Evolutionary conservation across 1,284 basidiomycete species (phyloP), one percentile per base, ranked within the genome.

Genomic region (Ustilago xerochloae): DNA sequence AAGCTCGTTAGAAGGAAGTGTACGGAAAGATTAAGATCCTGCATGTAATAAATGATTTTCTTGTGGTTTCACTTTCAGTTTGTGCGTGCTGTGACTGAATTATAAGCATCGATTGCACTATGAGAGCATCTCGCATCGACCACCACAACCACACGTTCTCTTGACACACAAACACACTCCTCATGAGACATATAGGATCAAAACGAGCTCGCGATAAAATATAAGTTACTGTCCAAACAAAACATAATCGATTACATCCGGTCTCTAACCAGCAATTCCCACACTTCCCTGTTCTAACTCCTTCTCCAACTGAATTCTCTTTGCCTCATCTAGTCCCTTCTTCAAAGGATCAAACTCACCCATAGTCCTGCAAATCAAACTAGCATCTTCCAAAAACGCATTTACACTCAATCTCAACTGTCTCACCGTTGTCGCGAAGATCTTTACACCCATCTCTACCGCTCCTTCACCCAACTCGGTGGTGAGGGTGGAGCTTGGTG

Each of bases 381-480:
- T 67, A 0, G 76, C 55, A 52, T 81, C 78, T 16, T 79, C 78
- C 33, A 81, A 48, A 36, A 79, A 78, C 3, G 79, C 69, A 29
- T 81, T 81, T 29, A 78, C 69, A 38, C 76, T 66, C 6, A 81
- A 59, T 6, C 79, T 51, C 33, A 81, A 45, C 47, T 81, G 79
- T 13, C 79, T 51, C 28, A 81, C 72, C 1, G 79, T 81, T 15
- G 79, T 78, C 0, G 79, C 79, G 28, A 63, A 70, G 60, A 73
- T 73, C 63, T 77, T 71, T 61, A 77, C 61, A 35, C 52, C 63
- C 48, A 73, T 28, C 28, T 69, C 63, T 26, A 74, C 65, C 32
- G 18, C 1, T 29, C 35, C 18, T 47, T n/a, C n/a, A n/a, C n/a
- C n/a, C n/a, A n/a, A n/a, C n/a, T n/a, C n/a, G n/a, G n/a, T n/a